Base-by-base conservation (phyloP, 495 filamentous ascomycete species). In the Neurospora hispaniola region DNA sequence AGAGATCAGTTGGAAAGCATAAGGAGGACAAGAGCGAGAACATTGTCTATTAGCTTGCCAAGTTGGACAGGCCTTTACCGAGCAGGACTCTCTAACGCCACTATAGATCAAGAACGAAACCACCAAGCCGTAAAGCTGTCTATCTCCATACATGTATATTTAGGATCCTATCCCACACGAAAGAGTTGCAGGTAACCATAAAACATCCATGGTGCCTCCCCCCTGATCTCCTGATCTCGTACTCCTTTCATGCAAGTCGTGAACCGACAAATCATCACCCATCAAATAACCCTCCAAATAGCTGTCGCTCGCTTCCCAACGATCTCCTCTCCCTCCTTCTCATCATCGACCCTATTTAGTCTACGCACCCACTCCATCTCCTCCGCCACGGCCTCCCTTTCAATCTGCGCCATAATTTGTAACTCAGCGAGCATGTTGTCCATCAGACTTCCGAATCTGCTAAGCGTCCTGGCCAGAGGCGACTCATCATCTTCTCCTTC, bases 381-480 rank as follows among this genome's bases (percentile, higher is more conserved):
- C 23, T 79, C 76, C 16, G 73, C 74, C 44, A 81, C 76, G 7
- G 81, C 83, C 71, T 86, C 85, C 38, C 76, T 73, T 77, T 87
- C 84, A 42, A 88, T 84, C 74, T 78, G 75, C 68, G 79, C 79
- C 86, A 88, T 88, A 11, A 82, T 40, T 4, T 73, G 73, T 59
- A 88, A 78, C 75, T 87, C 86, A 23, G 75, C 77, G 69, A 85
- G 74, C 86, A 88, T 87, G 38, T 82, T 82, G 54, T 74, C 69
- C 4, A 87, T 81, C 43, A 88, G 74, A 8, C 71, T 71, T 5
- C 79, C 71, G 72, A 80, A 84, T 1, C 81, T 81, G n/a, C 69
- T 74, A 8, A 87, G 72, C 69, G 85, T 81, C 40, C 76, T 77
- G 20, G 71, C 81, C 69, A 87, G 72, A 69, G 80, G 79, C 40